Conservation (phyloP, 805 yeast genomes). For the Candida endomychidarum region DNA sequence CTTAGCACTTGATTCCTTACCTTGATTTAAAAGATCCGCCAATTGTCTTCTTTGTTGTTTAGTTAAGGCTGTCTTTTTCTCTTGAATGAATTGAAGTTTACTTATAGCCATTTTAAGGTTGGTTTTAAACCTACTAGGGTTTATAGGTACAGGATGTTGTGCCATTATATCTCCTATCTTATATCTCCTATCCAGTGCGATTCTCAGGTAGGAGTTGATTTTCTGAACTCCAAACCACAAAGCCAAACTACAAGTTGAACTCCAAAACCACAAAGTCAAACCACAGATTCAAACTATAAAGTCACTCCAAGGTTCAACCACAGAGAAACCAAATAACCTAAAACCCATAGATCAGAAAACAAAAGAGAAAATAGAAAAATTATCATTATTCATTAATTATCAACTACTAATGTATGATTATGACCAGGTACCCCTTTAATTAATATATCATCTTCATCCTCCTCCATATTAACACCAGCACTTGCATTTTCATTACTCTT, state of each 20-base stretch:
- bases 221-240: too few relatives aligned
- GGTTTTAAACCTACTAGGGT: constrained; percentile 38
- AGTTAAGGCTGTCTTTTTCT: constrained; percentile 70
- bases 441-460: constrained; percentile 36
- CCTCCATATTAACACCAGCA: constrained; percentile 28
- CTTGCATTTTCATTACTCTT: constrained; percentile 20
- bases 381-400: constrained; percentile 14
- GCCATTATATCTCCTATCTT: too few relatives aligned
- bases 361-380: too few relatives aligned
- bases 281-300: too few relatives aligned
- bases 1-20: constrained; percentile 79
- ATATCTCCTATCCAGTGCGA: too few relatives aligned
- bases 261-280: too few relatives aligned
- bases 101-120: constrained; percentile 67
- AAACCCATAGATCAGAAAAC: too few relatives aligned
- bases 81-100: constrained; percentile 68
- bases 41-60: constrained; percentile 69
- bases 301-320: too few relatives aligned
- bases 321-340: too few relatives aligned
- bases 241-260: too few relatives aligned
- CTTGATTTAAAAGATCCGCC: constrained; percentile 67
- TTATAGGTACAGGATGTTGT: constrained; percentile 27
- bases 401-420: constrained; percentile 39
- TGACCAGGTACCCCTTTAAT: constrained; percentile 39
- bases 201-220: too few relatives aligned